Conservation (phyloP, 441 rosid species). For the Breynia disticha region DNA sequence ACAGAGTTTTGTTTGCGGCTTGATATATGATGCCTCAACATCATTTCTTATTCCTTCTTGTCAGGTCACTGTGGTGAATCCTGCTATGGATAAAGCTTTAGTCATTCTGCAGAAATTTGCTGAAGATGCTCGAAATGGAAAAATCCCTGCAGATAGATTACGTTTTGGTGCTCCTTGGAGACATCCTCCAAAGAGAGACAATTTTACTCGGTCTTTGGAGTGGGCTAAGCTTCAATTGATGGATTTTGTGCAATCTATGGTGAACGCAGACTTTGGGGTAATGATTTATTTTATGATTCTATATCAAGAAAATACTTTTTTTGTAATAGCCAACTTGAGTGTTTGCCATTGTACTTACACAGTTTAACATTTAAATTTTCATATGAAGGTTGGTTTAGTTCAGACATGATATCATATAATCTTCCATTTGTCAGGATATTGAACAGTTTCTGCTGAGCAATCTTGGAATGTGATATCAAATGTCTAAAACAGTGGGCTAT, state of each 20-base stretch:
- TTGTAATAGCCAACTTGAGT: background rate
- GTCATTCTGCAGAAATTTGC: conserved; percentile 58
- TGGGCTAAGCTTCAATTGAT: conserved; percentile 96
- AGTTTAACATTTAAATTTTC: too few relatives aligned
- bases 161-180: conserved; percentile 95
- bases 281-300: background rate
- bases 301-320: background rate
- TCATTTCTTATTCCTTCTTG: conserved; percentile 6
- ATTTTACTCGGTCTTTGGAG: conserved; percentile 25
- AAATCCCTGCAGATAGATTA: conserved; percentile 49
- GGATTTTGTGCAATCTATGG: conserved; percentile 81
- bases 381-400: too few relatives aligned
- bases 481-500: too few relatives aligned
- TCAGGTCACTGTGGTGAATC: conserved; percentile 78
- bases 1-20: background rate
- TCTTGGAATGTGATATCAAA: too few relatives aligned
- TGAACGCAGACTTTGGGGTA: conserved; percentile 76
- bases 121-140: conserved; percentile 53
- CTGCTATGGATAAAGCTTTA: conserved; percentile 79
- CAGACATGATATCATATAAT: too few relatives aligned
- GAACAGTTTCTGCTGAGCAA: too few relatives aligned
- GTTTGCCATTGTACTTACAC: too few relatives aligned
- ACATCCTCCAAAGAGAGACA: conserved; percentile 58
- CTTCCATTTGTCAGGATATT: too few relatives aligned
- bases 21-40: background rate